Evolutionary conservation across 768 basidiomycete genomes (phyloP).

Genomic region (Clavulina sp.): DNA sequence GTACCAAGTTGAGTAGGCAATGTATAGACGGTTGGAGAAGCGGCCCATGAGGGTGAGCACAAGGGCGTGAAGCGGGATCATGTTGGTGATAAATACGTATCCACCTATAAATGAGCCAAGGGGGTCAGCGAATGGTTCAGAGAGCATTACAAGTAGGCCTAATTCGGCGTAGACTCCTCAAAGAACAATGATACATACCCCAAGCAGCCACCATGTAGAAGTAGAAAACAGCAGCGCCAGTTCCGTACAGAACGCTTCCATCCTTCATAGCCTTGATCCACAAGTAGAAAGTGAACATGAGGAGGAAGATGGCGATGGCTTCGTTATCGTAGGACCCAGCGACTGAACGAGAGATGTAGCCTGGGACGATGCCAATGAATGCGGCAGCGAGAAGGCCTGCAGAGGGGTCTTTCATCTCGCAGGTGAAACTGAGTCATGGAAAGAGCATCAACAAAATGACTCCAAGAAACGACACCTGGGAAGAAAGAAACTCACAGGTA

Average conservation of each 20-base stretch:
- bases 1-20: constrained; percentile 95
- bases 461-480: neutral
- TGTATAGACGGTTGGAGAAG: constrained; percentile 79
- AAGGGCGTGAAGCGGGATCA: constrained; percentile 95
- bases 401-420: constrained; percentile 87
- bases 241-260: constrained; percentile 84
- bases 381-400: constrained; percentile 95
- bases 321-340: constrained; percentile 99
- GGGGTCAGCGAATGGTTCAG: constrained; percentile 5
- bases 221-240: constrained; percentile 85
- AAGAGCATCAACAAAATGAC: constrained; percentile 1
- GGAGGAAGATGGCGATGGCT: constrained; percentile 97
- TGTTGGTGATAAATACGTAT: constrained; percentile 99
- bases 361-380: constrained; percentile 95
- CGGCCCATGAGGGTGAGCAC: constrained; percentile 92
- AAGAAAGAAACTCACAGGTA: constrained; percentile 49
- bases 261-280: constrained; percentile 96
- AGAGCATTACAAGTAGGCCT: too few relatives aligned
- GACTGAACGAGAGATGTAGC: constrained; percentile 97
- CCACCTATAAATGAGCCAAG: constrained; percentile 37
- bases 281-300: constrained; percentile 95
- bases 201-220: constrained; percentile 99
- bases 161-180: neutral
- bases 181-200: constrained; percentile 36
- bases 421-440: constrained; percentile 78